Evolutionary conservation across 805 yeast genomes (phyloP), one percentile per base, ranked within the genome.

Genomic region (Pichia cabralensis): DNA sequence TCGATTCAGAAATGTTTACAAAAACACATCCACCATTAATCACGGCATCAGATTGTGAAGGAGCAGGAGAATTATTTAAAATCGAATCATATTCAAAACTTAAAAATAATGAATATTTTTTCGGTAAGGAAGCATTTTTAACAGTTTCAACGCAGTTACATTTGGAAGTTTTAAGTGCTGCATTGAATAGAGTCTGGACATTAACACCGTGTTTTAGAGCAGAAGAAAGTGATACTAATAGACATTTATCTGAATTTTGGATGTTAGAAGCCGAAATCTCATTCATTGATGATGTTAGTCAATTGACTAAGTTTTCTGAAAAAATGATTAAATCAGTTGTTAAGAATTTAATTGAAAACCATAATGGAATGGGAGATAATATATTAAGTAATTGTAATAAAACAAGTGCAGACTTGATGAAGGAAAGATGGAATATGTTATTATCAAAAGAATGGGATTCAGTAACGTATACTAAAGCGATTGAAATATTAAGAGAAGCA

Each of bases 161-260:
- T 56, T 55, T 92, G 17, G 99, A 92, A 53, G 82, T 77, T 2
- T 55, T 83, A 31, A 73, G 88, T 13, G 69, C 76, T 30, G 79
- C 95, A 0, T 54, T 88, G 21, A 70, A 75, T 30, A 62, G 94
- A 31, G 96, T 81, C 1, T 92, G 95, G 92, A 76, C 94, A 0
- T 50, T 89, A 17, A 67, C 86, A 0, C 98, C 98, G 2, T 84
- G 95, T 38, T 92, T 92, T 53, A 65, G 99, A 43, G 97, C 98
- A 1, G 99, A 92, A 50, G 71, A 71, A 33, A 80, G 94, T 38
- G 88, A 85, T 50, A 92, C 99, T 0, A 82, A 76, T 48, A 67
- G 98, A 33, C 99, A 92, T 55, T 58, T 92, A 39, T 72, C 89
- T 39, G 99, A 92, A 56, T 92, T 92, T 55, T 92, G 96, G 96